Base-by-base conservation (phyloP, 495 filamentous ascomycete species). In the Xylaria intraflava region DNA sequence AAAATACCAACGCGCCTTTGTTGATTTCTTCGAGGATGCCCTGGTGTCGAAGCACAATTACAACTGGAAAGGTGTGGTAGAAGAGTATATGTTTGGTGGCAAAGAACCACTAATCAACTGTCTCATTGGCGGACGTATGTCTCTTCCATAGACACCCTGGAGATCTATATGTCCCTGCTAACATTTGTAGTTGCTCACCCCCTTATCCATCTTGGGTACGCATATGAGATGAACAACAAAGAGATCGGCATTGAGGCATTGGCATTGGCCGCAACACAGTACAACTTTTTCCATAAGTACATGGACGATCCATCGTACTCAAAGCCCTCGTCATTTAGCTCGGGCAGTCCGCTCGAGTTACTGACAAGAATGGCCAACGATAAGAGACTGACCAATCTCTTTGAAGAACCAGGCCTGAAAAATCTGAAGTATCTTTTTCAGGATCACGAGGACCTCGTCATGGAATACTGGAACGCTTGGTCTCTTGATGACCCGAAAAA, bases 401-500 rank as follows among this genome's bases (percentile, higher is more conserved):
- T 88, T 66, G 55, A 71, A 3, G 65, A 74, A 4, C 74, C 77
- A 5, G 85, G 82, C 10, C 69, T 75, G 46, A 67, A 79, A 35
- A 90, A 93, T 62, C 77, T 93, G 35, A 72, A 78, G 3, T 67
- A 69, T 6, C 70, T 95, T 6, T 86, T 95, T 62, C 60, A 74
- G n/a, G 70, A 83, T 41, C 80, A 82, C 48, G 88, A 92, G 65
- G 70, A 74, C n/a, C 73, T 78, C 0, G 69, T 93, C 3, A 68
- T 95, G 31, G 83, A 90, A 45, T 87, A 95, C 72, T 96, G 88
- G 88, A 92, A 94, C 57, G 82, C 87, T 12, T 92, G 89, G 88
- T 75, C 76, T 17, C 74, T 91, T 38, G 54, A 67, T 14, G 72
- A 87, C 46, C 83, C 85, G 0, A 69, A 72, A 29, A 76, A 81